Base-by-base conservation (phyloP, 106 monocot genomes). In the Alisma plantagoaquatica region DNA sequence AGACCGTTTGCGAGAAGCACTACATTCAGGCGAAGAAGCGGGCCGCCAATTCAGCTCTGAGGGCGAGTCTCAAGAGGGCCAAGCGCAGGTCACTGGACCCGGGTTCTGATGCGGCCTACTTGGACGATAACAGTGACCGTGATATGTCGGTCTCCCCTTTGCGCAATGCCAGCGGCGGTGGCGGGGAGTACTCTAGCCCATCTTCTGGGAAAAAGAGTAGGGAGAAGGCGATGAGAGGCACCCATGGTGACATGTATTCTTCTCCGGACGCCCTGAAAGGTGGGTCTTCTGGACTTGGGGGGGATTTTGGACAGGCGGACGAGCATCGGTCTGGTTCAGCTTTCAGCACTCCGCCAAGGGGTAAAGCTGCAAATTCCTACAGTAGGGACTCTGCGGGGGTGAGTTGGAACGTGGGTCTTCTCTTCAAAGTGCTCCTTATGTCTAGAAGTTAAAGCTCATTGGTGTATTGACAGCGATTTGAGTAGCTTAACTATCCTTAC, bases 1-100 rank as follows among this genome's bases (percentile, higher is more conserved):
- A 98, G 73, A 98, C 96, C 19, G 96, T 98, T 2, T 98, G 96
- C 64, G 90, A 98, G 73, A 98, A 90, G 74, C 96, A 98, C 57
- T 98, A 98, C 61, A 73, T 81, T 59, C 96, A 98, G 75, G 96
- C 96, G 17, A 98, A 98, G 89, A 81, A 71, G 61, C 66, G 96
- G 14, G 89, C 96, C 0, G 84, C 90, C 27, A 85, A 84, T 61
- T 89, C 96, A 1, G 96, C 96, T 1, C 46, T 82, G 53, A 55
- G 98, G 33, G 90, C 90, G 16, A 68, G 33, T 57, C 59, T 69
- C 43, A 63, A 58, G 54, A 80, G 77, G 70, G 5, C 38, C 41
- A 11, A 43, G 31, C 31, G 45, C 51, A 20, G 38, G 58, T 65
- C 53, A 6, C 9, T 54, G 20, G 69, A 64, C 30, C 38, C 59